These are phyloP conservation scores for Diaporthe sp. DNA, from an alignment of 2,329 filamentous ascomycete genomes.

Conservation along the genomic window DNA sequence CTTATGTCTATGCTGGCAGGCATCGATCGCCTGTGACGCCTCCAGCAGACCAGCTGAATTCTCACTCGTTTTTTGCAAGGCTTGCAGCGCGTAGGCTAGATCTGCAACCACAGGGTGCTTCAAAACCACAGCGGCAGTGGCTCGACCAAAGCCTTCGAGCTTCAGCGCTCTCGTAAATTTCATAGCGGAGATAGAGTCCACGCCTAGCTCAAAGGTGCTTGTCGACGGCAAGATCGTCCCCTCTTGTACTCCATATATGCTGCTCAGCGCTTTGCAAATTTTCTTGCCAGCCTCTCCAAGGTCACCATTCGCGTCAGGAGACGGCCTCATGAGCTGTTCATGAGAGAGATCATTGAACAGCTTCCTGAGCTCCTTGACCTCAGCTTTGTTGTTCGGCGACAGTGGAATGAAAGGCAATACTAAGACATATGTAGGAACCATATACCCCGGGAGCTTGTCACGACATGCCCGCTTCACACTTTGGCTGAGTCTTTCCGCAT, in stretches of 20 bases:
- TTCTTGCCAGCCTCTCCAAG: conserved; percentile 56
- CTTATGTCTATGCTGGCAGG: conserved; percentile 74
- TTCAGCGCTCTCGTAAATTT: conserved; percentile 76
- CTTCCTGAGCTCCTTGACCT: conserved; percentile 76
- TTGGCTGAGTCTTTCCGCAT: conserved; percentile 56
- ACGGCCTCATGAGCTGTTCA: conserved; percentile 73
- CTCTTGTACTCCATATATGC: conserved; percentile 62
- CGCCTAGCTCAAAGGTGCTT: conserved; percentile 86
- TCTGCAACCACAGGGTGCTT: conserved; percentile 68
- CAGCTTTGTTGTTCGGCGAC: conserved; percentile 91
- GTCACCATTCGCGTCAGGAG: conserved; percentile 48
- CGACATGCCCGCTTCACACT: conserved; percentile 75
- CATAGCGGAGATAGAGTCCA: conserved; percentile 90
- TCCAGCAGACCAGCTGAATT: conserved; percentile 54
- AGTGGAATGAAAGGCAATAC: conserved; percentile 80
- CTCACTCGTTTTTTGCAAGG: conserved; percentile 36
- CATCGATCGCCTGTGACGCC: conserved; percentile 72
- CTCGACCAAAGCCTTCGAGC: conserved; percentile 70
- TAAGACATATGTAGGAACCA: conserved; percentile 90
- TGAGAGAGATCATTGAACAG: conserved; percentile 75
- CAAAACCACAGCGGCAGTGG: conserved; percentile 77
- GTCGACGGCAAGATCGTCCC: conserved; percentile 65
- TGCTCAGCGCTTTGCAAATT: conserved; percentile 68
- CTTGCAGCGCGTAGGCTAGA: conserved; percentile 57
- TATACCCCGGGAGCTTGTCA: conserved; percentile 81